Base-by-base conservation (phyloP, 163 green algal genomes). In the Scenedesmus sp. region DNA sequence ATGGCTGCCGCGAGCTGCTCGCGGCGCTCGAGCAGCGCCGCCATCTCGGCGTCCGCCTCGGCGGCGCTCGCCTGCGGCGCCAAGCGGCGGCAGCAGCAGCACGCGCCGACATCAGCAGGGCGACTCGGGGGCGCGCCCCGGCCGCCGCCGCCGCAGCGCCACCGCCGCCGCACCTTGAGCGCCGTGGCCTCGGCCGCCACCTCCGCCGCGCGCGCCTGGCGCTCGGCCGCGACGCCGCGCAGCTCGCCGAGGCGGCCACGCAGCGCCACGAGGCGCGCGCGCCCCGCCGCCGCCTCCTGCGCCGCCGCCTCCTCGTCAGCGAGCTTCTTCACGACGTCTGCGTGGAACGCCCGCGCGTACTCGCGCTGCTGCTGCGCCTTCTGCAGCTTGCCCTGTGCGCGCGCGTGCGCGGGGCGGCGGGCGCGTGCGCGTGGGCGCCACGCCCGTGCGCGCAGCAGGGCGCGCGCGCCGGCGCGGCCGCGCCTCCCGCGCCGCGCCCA, bases 331-430 rank as follows among this genome's bases (percentile, higher is more conserved):
- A 69, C 13, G 3, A 67, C 62, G 31, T 81, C 74, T 53, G 63
- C 62, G 39, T 73, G 50, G 50, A 81, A 81, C 14, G 34, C 44
- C 51, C 51, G 48, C 24, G 63, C 74, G 34, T 75, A 65, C 36
- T 81, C 62, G 20, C 50, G 51, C 74, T 81, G 74, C 63, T 81
- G 74, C 34, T 81, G 74, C 17, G 74, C 74, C 47, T 74, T 73
- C 36, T 75, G 74, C 39, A 81, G 63, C 22, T 81, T 81, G 15
- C 26, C 56, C 74, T 81, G 74, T 24, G 42, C 9, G 31, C n/a
- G 45, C 10, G 28, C 24, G n/a, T 2, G 14, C 57, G 45, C 10
- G 1, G 28, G 4, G 44, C 44, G 9, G 42, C 5, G 6, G 53
- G 53, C 53, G 24, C 5, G 9, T 22, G 53, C 53, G 14, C 53